A percentile compares a stretch with the other conserved stretches of the same genome.
Conservation (phyloP, 352 stramenopile genomes). For the Globisporangium nodosum region DNA sequence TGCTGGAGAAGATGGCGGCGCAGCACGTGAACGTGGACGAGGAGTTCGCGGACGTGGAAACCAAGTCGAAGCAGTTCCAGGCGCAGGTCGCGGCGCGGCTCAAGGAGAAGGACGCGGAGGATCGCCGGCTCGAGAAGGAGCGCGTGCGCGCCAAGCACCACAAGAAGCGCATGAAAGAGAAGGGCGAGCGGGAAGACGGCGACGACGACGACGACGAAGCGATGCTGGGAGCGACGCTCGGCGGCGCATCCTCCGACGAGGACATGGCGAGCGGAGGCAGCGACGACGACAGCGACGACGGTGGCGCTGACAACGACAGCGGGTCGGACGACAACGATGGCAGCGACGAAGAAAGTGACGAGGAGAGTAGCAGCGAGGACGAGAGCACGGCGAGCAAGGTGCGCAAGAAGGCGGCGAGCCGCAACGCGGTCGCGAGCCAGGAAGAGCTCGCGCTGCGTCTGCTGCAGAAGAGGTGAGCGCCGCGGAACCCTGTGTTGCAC, state of each 20-base stretch:
- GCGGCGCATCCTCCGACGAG: constrained; percentile 22
- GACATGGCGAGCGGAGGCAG: constrained; percentile 31
- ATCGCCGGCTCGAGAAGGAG: constrained; percentile 80
- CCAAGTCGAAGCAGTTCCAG: constrained; percentile 55
- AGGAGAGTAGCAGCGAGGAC: constrained; percentile 9
- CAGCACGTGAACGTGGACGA: constrained; percentile 26
- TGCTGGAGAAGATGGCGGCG: constrained; percentile 55
- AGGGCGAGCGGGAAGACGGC: constrained; percentile 61
- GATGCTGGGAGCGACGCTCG: constrained; percentile 21
- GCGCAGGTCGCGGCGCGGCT: constrained; percentile 63
- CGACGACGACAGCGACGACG: constrained; percentile 26
- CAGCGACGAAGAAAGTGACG: constrained; percentile 9
- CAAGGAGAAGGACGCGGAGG: constrained; percentile 73
- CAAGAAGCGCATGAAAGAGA: constrained; percentile 83
- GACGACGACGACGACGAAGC: constrained; percentile 28
- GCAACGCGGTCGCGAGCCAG: constrained; percentile 47
- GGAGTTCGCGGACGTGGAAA: constrained; percentile 61
- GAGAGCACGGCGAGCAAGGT: constrained; percentile 14
- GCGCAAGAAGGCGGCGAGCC: constrained; percentile 45
- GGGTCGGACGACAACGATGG: constrained; percentile 5
- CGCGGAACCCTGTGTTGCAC: not conserved
- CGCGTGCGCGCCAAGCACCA: constrained; percentile 86
- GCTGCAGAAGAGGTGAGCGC: constrained; percentile 51
- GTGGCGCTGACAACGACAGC: constrained; percentile 13
- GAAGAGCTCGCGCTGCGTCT: constrained; percentile 78